These are phyloP conservation scores for Albizia julibrissin DNA, from an alignment of 306 rosid species.

Conservation along the genomic window DNA sequence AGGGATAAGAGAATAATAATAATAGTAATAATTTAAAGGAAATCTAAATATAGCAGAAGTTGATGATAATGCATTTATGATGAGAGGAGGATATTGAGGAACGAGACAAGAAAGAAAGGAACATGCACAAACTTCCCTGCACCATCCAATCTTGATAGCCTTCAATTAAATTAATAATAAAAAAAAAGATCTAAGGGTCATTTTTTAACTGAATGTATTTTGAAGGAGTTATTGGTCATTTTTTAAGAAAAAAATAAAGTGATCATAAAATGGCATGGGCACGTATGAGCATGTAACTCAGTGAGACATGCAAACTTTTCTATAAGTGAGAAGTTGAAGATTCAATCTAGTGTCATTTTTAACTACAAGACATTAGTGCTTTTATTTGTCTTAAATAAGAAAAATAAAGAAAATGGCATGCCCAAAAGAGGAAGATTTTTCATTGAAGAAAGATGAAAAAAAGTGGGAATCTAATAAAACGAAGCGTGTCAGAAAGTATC, in stretches of 20 bases:
- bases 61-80: conserved; percentile 2
- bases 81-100: conserved; percentile 8
- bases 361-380: too few relatives aligned
- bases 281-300: too few relatives aligned
- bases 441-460: background rate
- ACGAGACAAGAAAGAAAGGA: conserved; percentile 3
- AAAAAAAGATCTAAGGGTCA: too few relatives aligned
- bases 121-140: conserved; percentile 17
- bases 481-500: conserved; percentile 28
- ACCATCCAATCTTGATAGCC: background rate
- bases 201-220: too few relatives aligned
- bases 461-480: conserved; percentile 1
- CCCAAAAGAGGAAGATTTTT: background rate
- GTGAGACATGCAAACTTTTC: too few relatives aligned
- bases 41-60: conserved; percentile 13
- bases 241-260: background rate
- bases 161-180: background rate
- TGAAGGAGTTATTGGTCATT: too few relatives aligned
- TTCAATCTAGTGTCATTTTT: too few relatives aligned
- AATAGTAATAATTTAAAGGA: background rate
- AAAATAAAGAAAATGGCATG: too few relatives aligned
- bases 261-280: background rate
- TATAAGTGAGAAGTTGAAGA: too few relatives aligned
- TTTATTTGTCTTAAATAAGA: too few relatives aligned
- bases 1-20: background rate